Evolutionary conservation across 257 asterid genomes (phyloP), one percentile per base, ranked within the genome.

Genomic region (Scutellaria baicalensis): DNA sequence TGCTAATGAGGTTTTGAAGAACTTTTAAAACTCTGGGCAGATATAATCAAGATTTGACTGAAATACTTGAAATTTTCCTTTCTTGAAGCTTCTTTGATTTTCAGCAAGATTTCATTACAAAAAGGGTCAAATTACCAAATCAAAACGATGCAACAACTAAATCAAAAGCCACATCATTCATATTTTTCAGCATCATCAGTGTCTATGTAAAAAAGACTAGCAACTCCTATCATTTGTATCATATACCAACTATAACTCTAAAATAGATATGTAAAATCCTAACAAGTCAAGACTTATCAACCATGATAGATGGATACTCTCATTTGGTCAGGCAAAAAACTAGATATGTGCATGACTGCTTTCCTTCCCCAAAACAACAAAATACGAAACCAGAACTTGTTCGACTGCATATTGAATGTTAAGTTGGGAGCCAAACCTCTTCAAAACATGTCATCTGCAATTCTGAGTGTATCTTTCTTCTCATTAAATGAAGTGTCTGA

Each of bases 401-500:
- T 9, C 49, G 5, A 12, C 17, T 47, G 52, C 1, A 47, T 6
- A 12, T 11, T 3, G 5, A 3, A 47, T 17, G n/a, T 2, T 13
- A 27, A 60, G 50, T 39, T 17, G 1, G 5, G 36, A 39, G 50
- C 66, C 66, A 60, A 38, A 60, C 9, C 52, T 0, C 18, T 47
- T 47, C 52, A 5, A n/a, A 47, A 47, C 0, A 2, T 27, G 4
- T n/a, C 20, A 47, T 20, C 20, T 47, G 2, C 49, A 10, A n/a
- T 4, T 12, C 52, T 8, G 9, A 39, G 23, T n/a, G 36, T 14
- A 1, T 36, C 65, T 35, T 36, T 47, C 5, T 45, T 36, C 13
- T 33, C 64, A 8, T 35, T 16, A 59, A 6, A 59, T 59, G 43
- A 35, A 59, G 1, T 59, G 47, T 85, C 80, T 88, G 70, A 89